Evolutionary conservation across 768 basidiomycete species (phyloP).

Genomic region (Agrocybe pediades): DNA sequence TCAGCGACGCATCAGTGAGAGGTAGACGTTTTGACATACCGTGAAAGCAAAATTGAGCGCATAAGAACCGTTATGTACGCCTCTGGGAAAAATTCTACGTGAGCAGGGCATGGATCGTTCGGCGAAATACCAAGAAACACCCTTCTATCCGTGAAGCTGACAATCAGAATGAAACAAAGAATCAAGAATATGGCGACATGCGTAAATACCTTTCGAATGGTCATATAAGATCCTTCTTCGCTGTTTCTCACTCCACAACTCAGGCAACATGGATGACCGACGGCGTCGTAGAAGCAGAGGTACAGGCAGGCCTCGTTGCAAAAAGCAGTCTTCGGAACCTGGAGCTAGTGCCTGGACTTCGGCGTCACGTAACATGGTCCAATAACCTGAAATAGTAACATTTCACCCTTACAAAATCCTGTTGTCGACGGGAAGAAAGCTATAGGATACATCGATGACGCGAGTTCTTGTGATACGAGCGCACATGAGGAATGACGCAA

Average conservation of each 20-base stretch:
- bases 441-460: no score
- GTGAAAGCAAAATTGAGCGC: neutral
- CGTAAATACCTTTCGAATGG: neutral
- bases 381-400: no score
- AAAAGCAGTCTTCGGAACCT: neutral
- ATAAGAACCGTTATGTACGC: neutral
- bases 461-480: no score
- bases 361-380: no score
- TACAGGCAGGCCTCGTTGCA: neutral
- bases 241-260: constrained; percentile 3
- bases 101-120: neutral
- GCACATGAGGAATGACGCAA: neutral
- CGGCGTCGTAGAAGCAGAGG: neutral
- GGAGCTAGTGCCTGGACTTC: no score
- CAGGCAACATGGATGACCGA: neutral
- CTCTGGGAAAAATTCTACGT: neutral
- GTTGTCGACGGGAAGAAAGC: no score
- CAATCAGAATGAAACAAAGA: neutral
- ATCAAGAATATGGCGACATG: neutral
- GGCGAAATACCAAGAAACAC: neutral
- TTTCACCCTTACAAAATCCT: no score
- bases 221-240: neutral
- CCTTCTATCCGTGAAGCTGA: neutral
- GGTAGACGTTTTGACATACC: neutral
- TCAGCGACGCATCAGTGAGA: neutral